A percentile compares a stretch with the other conserved stretches of the same genome.
phyloP scores from a whole-genome alignment of 805 yeast species.

The Ogataea paraovalis region DNA sequence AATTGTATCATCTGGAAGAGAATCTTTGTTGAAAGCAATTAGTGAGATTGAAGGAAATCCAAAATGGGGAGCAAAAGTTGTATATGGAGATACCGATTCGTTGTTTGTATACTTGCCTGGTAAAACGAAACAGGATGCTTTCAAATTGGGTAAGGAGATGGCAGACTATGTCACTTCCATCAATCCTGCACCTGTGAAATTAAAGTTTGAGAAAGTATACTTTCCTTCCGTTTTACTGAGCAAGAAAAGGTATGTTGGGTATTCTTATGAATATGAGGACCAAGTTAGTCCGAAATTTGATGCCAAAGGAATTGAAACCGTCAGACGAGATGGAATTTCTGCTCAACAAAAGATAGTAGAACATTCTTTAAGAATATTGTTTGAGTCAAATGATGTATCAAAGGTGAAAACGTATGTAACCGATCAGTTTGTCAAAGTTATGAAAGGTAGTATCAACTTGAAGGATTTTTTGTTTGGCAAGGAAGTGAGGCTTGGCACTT shows the following conservation, averaged over 20 bases:
- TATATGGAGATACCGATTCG: slow-evolving; percentile 96
- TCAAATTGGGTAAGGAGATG: slow-evolving; percentile 65
- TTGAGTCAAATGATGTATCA: slow-evolving; percentile 70
- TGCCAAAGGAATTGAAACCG: slow-evolving; percentile 96
- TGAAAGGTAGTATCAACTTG: slow-evolving; percentile 57
- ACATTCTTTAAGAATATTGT: slow-evolving; percentile 59
- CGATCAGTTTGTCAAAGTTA: slow-evolving; percentile 62
- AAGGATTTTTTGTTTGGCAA: slow-evolving; percentile 90
- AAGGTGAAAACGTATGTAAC: slow-evolving; percentile 61
- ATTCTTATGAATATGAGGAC: slow-evolving; percentile 57
- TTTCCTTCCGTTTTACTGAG: slow-evolving; percentile 79
- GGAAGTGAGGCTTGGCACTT: slow-evolving; percentile 81
- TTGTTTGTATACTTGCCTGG: slow-evolving; percentile 90
- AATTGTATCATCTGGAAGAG: slow-evolving; percentile 87
- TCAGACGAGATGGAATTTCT: slow-evolving; percentile 90
- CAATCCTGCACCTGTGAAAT: slow-evolving; percentile 76
- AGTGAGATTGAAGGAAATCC: slow-evolving; percentile 55
- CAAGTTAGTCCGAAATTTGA: slow-evolving; percentile 70
- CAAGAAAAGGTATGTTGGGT: slow-evolving; percentile 91
- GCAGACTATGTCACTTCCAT: slow-evolving; percentile 56
- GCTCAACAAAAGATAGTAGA: slow-evolving; percentile 85
- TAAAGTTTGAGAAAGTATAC: slow-evolving; percentile 91
- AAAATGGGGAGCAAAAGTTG: slow-evolving; percentile 84
- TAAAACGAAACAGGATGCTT: slow-evolving; percentile 70
- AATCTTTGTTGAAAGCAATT: slow-evolving; percentile 70